Conservation (phyloP, 768 basidiomycete species). For the Agrocybe chaxingu region DNA sequence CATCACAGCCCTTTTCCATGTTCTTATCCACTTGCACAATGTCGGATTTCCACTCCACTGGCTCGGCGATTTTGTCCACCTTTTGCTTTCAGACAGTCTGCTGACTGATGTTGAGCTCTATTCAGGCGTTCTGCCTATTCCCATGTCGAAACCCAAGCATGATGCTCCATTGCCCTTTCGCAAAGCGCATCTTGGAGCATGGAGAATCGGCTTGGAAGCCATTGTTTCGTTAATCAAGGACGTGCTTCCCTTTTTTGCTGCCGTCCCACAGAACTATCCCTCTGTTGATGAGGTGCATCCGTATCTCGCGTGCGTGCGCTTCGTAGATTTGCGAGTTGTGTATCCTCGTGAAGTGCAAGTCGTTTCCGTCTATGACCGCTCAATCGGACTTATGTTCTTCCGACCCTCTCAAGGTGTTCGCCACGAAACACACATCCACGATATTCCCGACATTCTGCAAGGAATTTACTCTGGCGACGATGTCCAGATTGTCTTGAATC, state of each 20-base stretch:
- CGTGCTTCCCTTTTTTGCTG: conserved; percentile 4
- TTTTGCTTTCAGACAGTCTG: conserved; percentile 3
- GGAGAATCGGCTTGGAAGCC: conserved; percentile 6
- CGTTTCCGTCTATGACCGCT: conserved; percentile 2
- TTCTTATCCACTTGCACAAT: conserved; percentile 6
- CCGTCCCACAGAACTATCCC: conserved; percentile 1
- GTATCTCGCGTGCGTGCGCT: neutral
- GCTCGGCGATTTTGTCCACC: conserved; percentile 14
- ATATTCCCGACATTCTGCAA: conserved; percentile 7
- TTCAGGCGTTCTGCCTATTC: conserved; percentile 5
- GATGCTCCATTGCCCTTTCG: neutral
- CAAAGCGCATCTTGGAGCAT: conserved; percentile 4
- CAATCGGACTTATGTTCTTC: conserved; percentile 12
- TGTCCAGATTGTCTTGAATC: conserved; percentile 7
- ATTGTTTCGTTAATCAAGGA: conserved; percentile 1
- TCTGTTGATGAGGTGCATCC: conserved; percentile 1
- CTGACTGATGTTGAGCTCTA: conserved; percentile 8
- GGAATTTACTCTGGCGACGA: neutral
- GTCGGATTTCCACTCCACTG: conserved; percentile 16
- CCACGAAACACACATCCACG: neutral
- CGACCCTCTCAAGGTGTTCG: conserved; percentile 1
- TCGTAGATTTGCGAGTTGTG: neutral
- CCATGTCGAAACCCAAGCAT: neutral
- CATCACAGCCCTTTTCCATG: conserved; percentile 6
- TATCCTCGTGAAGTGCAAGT: neutral